These are phyloP conservation scores for Penicillium nordicum DNA, from an alignment of 2,329 filamentous ascomycete genomes.

Conservation along the genomic window DNA sequence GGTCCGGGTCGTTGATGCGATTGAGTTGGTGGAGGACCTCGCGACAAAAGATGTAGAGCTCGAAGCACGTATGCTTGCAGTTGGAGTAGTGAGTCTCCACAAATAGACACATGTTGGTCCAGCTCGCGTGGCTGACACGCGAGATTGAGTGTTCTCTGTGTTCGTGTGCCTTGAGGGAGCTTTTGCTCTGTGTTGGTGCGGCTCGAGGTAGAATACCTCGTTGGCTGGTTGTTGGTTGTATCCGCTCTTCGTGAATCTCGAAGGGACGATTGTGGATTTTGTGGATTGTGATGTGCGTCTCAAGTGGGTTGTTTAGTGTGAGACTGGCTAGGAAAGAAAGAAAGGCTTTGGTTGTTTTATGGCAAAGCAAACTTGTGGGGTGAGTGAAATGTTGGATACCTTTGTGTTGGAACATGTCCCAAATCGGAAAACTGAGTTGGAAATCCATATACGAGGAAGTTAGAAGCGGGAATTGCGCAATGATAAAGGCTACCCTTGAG, in stretches of 20 bases:
- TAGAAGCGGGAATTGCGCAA: neutral
- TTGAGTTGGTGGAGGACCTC: slow-evolving; percentile 23
- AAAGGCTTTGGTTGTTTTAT: neutral
- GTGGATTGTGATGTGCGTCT: neutral
- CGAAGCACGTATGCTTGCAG: slow-evolving; percentile 27
- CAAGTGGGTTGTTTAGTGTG: neutral
- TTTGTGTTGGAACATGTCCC: neutral
- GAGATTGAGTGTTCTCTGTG: neutral
- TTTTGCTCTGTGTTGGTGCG: neutral
- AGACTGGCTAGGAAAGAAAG: neutral
- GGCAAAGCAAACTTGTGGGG: too few relatives aligned
- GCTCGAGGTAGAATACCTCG: neutral
- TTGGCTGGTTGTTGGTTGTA: neutral
- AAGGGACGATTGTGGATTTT: neutral
- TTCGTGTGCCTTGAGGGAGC: neutral
- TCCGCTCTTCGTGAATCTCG: neutral
- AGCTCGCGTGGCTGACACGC: neutral
- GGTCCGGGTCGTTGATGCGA: slow-evolving; percentile 30
- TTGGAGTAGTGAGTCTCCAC: slow-evolving; percentile 17
- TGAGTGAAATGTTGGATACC: neutral
- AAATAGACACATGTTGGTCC: slow-evolving; percentile 30
- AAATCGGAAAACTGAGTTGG: neutral
- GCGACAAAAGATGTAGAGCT: slow-evolving; percentile 25
- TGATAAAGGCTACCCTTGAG: neutral
- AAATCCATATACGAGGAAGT: neutral